Conservation (phyloP, 495 filamentous ascomycete species). For the Penicillium argentinense region DNA sequence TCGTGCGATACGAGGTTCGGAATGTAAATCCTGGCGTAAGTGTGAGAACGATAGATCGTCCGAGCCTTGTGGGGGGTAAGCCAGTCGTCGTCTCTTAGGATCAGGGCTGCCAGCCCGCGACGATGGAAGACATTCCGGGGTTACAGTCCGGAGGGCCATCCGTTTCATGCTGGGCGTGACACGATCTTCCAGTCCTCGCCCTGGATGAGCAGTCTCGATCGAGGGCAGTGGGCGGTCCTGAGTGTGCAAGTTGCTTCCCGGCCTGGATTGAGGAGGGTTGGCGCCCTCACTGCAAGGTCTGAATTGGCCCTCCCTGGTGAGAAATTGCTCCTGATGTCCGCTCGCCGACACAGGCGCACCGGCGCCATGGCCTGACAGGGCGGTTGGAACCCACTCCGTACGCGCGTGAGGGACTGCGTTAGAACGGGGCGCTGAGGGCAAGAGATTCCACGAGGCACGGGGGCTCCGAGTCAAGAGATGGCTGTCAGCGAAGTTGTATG, state of each 20-base stretch:
- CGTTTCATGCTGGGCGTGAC: slow-evolving; percentile 33
- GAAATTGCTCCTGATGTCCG: slow-evolving; percentile 28
- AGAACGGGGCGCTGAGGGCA: slow-evolving; percentile 19
- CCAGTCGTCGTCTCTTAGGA: slow-evolving; percentile 36
- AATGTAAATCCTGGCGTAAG: slow-evolving; percentile 6
- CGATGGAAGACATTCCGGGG: slow-evolving; percentile 24
- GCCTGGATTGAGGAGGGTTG: slow-evolving; percentile 16
- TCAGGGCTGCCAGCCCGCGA: slow-evolving; percentile 13
- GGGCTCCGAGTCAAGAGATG: slow-evolving; percentile 19
- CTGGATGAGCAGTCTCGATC: slow-evolving; percentile 34
- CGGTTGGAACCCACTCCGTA: slow-evolving; percentile 16
- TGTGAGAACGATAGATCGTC: too few relatives aligned
- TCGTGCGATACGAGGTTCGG: slow-evolving; percentile 14
- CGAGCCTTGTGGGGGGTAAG: slow-evolving; percentile 27
- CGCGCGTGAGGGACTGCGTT: slow-evolving; percentile 16
- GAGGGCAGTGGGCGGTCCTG: slow-evolving; percentile 41
- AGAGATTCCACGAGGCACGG: slow-evolving; percentile 14
- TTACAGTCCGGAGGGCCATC: slow-evolving; percentile 41
- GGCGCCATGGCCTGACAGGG: slow-evolving; percentile 15
- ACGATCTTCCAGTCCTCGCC: slow-evolving; percentile 25
- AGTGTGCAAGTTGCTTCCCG: slow-evolving; percentile 17
- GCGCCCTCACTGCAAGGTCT: slow-evolving; percentile 16
- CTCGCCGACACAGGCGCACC: slow-evolving; percentile 41
- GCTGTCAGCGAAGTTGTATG: too few relatives aligned
- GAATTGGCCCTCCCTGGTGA: slow-evolving; percentile 17